phyloP scores from a whole-genome alignment of 129 eudicot species.

The Helianthus annuus region DNA sequence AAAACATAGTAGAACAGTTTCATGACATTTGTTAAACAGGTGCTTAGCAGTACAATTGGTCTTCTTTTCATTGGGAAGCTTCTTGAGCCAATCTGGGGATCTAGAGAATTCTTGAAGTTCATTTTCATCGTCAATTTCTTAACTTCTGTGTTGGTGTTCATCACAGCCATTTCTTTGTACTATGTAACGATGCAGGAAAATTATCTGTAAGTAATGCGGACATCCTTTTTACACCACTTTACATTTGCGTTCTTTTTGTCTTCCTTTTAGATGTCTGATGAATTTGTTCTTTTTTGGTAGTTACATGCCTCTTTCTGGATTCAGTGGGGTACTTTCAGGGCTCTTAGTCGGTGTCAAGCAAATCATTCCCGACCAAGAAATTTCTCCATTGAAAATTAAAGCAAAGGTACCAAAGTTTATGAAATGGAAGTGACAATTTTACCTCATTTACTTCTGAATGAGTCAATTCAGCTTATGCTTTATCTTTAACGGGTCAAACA shows the following conservation, averaged over 20 bases:
- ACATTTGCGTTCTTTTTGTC: slow-evolving; percentile 5
- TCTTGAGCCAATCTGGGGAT: slow-evolving; percentile 97
- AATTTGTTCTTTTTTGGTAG: slow-evolving; percentile 39
- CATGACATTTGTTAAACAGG: slow-evolving; percentile 48
- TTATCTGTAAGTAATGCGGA: slow-evolving; percentile 69
- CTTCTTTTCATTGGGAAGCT: slow-evolving; percentile 91
- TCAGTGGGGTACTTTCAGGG: slow-evolving; percentile 90
- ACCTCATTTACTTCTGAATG: not conserved
- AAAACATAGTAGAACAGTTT: slow-evolving; percentile 7
- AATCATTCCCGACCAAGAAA: slow-evolving; percentile 91
- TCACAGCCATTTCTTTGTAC: slow-evolving; percentile 85
- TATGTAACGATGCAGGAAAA: slow-evolving; percentile 71
- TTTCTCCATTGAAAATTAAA: slow-evolving; percentile 61
- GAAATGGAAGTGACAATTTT: slow-evolving; percentile 1
- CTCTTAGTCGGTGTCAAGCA: slow-evolving; percentile 91
- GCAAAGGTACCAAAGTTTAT: slow-evolving; percentile 53
- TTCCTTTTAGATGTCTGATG: slow-evolving; percentile 16
- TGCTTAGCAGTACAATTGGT: slow-evolving; percentile 72
- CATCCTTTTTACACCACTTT: slow-evolving; percentile 6
- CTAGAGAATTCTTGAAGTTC: slow-evolving; percentile 92
- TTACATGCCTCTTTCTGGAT: slow-evolving; percentile 92
- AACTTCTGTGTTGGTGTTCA: slow-evolving; percentile 81
- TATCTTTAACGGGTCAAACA: not conserved
- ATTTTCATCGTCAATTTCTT: slow-evolving; percentile 86
- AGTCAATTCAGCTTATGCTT: not conserved